Base-by-base conservation (phyloP, 768 basidiomycete genomes). In the Daedalea quercina region DNA sequence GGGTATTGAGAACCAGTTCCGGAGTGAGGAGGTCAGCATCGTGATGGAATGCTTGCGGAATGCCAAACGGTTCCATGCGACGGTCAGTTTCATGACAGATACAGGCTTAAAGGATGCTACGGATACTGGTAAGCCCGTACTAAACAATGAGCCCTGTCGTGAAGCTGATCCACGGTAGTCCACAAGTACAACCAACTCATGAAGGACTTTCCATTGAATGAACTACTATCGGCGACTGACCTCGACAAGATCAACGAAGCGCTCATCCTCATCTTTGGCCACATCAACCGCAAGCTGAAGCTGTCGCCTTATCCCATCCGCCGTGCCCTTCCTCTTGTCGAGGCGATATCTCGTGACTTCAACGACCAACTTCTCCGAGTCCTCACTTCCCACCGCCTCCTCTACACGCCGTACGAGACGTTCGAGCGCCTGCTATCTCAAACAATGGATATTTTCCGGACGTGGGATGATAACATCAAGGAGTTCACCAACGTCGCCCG, bases 201-300 rank as follows among this genome's bases (percentile, higher is more conserved):
- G 96, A 96, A 95, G 70, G 96, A 99, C 65, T 98, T 98, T 62
- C 96, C 96, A 0, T 76, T 99, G 25, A 96, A 99, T 66, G 95
- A 97, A 64, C 82, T 98, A 19, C 79, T 99, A 24, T 92, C 94
- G 9, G 93, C 96, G 0, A 96, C 96, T 2, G 96, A 98, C 67
- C 81, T 98, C 1, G 88, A 90, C 66, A 96, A 94, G 73, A 86
- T 98, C 34, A 87, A 95, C 65, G 93, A 96, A 68, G 84, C 90
- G 3, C 74, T 97, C 12, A 70, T 79, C 0, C 78, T 87, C 54
- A 95, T 98, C 65, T 97, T 98, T 63, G 80, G 80, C 0, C 96
- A 99, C 66, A 80, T 98, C 66, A 96, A 91, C 67, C 90, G 94
- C 70, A 97, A 95, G 67, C 84, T 99, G 60, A 89, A 86, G 63